Percentiles rank a stretch among this genome's conserved stretches.
phyloP scores from a whole-genome alignment of 2,329 filamentous ascomycete species.

The Hortaea werneckii region DNA sequence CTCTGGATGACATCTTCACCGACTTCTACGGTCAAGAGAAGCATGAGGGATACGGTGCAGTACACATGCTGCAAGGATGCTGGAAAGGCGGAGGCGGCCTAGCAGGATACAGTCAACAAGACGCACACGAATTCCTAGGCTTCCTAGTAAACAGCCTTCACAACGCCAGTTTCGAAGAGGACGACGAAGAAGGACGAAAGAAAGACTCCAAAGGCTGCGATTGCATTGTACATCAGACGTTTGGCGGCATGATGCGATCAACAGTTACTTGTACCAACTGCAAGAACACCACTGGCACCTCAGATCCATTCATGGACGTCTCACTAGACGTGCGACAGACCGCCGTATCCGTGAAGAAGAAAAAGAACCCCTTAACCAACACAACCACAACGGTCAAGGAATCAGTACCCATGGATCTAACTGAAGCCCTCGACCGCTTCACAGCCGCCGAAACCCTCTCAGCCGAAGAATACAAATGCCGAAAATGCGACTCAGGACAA shows the following conservation, averaged over 20 bases:
- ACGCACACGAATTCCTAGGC: constrained; percentile 95
- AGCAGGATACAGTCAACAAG: constrained; percentile 88
- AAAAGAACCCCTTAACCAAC: constrained; percentile 40
- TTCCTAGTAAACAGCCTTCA: constrained; percentile 90
- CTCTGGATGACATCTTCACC: constrained; percentile 52
- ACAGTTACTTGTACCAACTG: constrained; percentile 91
- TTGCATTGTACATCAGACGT: constrained; percentile 89
- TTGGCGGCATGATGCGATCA: constrained; percentile 83
- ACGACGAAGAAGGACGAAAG: constrained; percentile 31
- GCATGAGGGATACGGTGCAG: constrained; percentile 80
- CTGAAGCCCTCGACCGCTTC: constrained; percentile 72
- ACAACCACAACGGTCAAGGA: constrained; percentile 25
- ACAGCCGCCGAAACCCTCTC: constrained; percentile 67
- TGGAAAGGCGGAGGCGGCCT: constrained; percentile 64
- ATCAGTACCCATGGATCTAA: constrained; percentile 29
- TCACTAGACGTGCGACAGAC: constrained; percentile 70
- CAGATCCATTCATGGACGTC: constrained; percentile 85
- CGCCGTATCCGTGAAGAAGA: constrained; percentile 50
- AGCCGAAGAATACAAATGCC: constrained; percentile 70
- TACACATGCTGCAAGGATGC: constrained; percentile 78
- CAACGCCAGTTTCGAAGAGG: constrained; percentile 52
- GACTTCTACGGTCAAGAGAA: constrained; percentile 61
- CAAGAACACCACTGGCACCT: constrained; percentile 66
- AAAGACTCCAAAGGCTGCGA: constrained; percentile 47
- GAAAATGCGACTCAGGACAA: constrained; percentile 62